Evolutionary conservation across 371 early-diverging fungal species (phyloP), one percentile per base, ranked within the genome.

Genomic region (Saksenaea oblongispora): DNA sequence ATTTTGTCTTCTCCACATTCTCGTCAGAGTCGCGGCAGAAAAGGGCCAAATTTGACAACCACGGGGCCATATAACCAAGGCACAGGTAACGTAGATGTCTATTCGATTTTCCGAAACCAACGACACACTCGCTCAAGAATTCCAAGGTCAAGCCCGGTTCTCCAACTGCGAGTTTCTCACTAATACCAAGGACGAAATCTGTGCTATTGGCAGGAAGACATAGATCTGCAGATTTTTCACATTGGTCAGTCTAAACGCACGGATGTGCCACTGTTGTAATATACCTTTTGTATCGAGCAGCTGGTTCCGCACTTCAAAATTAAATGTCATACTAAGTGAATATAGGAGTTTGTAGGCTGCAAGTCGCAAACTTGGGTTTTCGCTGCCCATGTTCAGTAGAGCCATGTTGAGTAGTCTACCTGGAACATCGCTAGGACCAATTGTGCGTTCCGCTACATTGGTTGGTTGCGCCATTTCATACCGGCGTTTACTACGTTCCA

Each of bases 331-430:
- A 39, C 91, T 87, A 0, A 96, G 76, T 3, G 95, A 88, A 62
- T 89, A 90, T 26, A 96, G 78, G 67, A 97, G 76, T 67, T 95
- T 93, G 73, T 96, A 97, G 0, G 94, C 91, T 34, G 95, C 90
- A 37, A 92, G 74, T 15, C 97, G 79, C 31, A 97, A 73, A 37
- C 82, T 86, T 4, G 93, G 85, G 65, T 95, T 94, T 15, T 88
- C 89, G 47, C 92, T 91, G 0, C 93, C 94, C 37, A 94, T 81
- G 66, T 95, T 95, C 34, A 94, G 76, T 60, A 97, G 69, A 10
- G 96, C 94, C 87, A 96, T 95, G 64, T 95, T 96, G 22, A 97
- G 82, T 37, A 97, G 67, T 35, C 93, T 90, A 14, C 96, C 98
- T 0, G 96, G 94, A 1, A 95, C 95, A 80, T 96, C 96, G n/a